A percentile compares a stretch with the other conserved stretches of the same genome.
Conservation (phyloP, 768 basidiomycete species). For the Inosperma sp. region DNA sequence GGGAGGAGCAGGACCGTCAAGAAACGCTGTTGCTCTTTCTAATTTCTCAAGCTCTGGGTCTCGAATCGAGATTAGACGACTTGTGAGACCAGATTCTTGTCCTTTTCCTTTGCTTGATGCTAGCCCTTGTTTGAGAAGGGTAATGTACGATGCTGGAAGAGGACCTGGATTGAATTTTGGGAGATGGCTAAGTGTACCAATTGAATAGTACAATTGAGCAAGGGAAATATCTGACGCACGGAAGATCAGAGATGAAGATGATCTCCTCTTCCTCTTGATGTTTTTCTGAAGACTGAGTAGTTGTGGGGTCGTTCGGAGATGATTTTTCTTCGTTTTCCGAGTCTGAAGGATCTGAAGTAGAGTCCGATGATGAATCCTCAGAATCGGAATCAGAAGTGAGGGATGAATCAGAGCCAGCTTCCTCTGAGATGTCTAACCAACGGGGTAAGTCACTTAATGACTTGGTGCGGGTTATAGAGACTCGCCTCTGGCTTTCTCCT, state of each 20-base stretch:
- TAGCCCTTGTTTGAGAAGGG: slow-evolving; percentile 41
- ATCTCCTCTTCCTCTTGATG: slow-evolving; percentile 36
- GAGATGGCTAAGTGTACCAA: slow-evolving; percentile 41
- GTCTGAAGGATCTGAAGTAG: slow-evolving; percentile 28
- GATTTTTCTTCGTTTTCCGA: slow-evolving; percentile 46
- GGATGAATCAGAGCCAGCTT: too few relatives aligned
- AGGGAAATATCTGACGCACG: too few relatives aligned
- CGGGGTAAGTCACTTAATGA: too few relatives aligned
- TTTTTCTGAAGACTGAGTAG: slow-evolving; percentile 24
- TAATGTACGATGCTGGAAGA: slow-evolving; percentile 63
- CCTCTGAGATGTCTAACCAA: too few relatives aligned
- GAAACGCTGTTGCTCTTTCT: slow-evolving; percentile 47
- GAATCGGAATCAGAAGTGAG: slow-evolving; percentile 40
- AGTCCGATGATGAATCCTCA: too few relatives aligned
- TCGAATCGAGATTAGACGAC: slow-evolving; percentile 43
- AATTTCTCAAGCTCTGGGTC: slow-evolving; percentile 60
- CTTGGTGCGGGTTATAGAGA: slow-evolving; percentile 19
- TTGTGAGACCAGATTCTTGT: too few relatives aligned
- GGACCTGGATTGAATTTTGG: slow-evolving; percentile 63
- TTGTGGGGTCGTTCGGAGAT: slow-evolving; percentile 38
- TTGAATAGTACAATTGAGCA: slow-evolving; percentile 4
- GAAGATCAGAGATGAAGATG: slow-evolving; percentile 1
- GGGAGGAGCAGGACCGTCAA: slow-evolving; percentile 54
- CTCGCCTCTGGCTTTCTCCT: slow-evolving; percentile 40
- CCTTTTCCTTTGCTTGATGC: too few relatives aligned